These are phyloP conservation scores for Aspergillus avenaceus DNA, from an alignment of 495 filamentous ascomycete species.

Conservation along the genomic window DNA sequence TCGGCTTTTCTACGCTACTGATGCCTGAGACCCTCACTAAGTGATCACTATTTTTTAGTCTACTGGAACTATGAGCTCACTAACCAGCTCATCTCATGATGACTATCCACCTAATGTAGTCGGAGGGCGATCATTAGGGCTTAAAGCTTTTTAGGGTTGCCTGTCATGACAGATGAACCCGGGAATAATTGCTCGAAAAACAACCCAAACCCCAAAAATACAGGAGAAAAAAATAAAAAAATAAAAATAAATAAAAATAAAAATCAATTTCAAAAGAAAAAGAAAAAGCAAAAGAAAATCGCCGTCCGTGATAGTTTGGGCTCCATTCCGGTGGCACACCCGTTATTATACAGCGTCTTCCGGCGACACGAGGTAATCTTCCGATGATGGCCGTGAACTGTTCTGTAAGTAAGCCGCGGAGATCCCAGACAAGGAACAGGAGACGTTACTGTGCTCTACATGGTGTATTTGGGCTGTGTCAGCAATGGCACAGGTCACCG, in stretches of 20 bases:
- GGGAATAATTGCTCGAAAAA: too few species aligned
- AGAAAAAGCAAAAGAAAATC: neutral
- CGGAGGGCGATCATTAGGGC: neutral
- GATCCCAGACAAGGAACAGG: neutral
- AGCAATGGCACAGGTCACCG: neutral
- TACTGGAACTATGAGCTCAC: neutral
- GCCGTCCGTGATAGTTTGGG: neutral
- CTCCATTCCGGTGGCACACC: neutral
- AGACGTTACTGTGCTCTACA: too few species aligned
- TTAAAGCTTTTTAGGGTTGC: neutral
- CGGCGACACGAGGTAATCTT: conserved; percentile 9
- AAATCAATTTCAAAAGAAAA: too few species aligned
- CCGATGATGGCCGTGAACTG: neutral
- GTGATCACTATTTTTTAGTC: neutral
- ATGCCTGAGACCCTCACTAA: neutral
- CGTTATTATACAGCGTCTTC: neutral
- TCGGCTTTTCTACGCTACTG: neutral
- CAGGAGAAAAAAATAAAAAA: too few species aligned
- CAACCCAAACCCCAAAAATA: too few species aligned
- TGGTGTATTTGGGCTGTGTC: neutral
- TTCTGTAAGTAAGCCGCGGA: neutral
- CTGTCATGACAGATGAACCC: neutral
- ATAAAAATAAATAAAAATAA: too few species aligned
- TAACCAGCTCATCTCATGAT: neutral
- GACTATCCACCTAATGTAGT: neutral